A percentile compares a stretch with the other conserved stretches of the same genome.
Evolutionary conservation across 2,329 filamentous ascomycete species (phyloP).

Genomic region (Fusarium liriodendri): DNA sequence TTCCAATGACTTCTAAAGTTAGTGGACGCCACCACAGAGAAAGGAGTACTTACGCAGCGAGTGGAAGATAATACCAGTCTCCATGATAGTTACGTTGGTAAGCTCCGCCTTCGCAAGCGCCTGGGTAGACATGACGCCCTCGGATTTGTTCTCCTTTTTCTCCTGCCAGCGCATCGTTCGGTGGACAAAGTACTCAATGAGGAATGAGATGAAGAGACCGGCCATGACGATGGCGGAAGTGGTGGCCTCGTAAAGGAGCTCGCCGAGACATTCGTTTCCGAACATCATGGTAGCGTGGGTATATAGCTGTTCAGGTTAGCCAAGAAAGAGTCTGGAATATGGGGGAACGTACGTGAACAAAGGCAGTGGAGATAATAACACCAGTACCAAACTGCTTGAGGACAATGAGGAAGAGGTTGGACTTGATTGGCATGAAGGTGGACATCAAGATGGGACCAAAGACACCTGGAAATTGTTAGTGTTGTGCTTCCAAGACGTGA

Average conservation of each 20-base stretch:
- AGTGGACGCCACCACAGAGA: neutral
- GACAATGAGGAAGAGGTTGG: constrained; percentile 65
- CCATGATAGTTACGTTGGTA: constrained; percentile 68
- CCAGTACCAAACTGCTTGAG: constrained; percentile 82
- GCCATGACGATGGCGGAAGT: constrained; percentile 79
- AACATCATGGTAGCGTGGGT: constrained; percentile 82
- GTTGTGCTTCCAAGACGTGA: neutral
- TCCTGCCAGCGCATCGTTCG: constrained; percentile 60
- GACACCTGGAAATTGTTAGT: constrained; percentile 56
- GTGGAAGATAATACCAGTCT: constrained; percentile 81
- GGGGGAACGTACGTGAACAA: constrained; percentile 67
- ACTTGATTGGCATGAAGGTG: constrained; percentile 63
- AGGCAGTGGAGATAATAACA: constrained; percentile 77
- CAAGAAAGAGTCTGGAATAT: fast-evolving
- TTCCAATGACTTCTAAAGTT: constrained; percentile 64
- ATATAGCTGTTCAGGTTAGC: constrained; percentile 63
- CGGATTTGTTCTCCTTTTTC: constrained; percentile 41
- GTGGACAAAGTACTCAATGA: constrained; percentile 74
- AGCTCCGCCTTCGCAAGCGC: constrained; percentile 43
- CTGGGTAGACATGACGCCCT: constrained; percentile 30
- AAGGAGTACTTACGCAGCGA: constrained; percentile 64
- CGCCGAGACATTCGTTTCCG: constrained; percentile 73
- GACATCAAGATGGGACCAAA: constrained; percentile 74
- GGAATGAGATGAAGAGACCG: constrained; percentile 77
- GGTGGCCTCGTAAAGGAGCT: constrained; percentile 74